Conservation (phyloP, 495 filamentous ascomycete genomes). For the Cercophora scortea region DNA sequence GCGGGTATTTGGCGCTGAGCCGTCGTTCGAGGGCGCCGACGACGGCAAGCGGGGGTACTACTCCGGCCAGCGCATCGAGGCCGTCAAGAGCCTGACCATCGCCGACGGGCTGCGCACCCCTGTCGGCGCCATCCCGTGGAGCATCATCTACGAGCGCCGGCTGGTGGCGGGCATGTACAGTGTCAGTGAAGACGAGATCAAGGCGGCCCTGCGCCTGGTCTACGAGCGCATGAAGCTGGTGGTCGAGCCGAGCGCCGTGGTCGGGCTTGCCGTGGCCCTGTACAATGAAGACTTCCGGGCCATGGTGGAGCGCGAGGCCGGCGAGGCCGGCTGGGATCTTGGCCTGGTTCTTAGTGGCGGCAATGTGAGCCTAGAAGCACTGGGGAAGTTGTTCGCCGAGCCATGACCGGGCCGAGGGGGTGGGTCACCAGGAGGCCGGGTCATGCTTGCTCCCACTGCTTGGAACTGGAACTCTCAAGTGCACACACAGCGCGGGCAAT, state of each 20-base stretch:
- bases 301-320: slow-evolving; percentile 61
- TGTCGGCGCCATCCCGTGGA: slow-evolving; percentile 72
- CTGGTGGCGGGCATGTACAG: slow-evolving; percentile 68
- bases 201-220: slow-evolving; percentile 64
- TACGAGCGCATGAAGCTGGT: slow-evolving; percentile 88
- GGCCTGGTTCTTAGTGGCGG: slow-evolving; percentile 84
- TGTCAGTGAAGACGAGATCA: slow-evolving; percentile 79
- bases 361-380: slow-evolving; percentile 76
- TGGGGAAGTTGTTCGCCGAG: slow-evolving; percentile 53
- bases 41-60: slow-evolving; percentile 65
- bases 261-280: slow-evolving; percentile 74
- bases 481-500: neutral
- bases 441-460: neutral
- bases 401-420: neutral
- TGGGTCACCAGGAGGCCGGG: no score
- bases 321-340: slow-evolving; percentile 74
- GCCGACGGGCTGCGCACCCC: slow-evolving; percentile 87
- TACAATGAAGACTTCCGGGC: slow-evolving; percentile 77
- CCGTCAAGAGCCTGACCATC: slow-evolving; percentile 70
- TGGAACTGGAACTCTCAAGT: neutral
- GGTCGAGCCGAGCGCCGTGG: slow-evolving; percentile 83
- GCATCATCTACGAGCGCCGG: slow-evolving; percentile 62
- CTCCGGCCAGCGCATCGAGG: slow-evolving; percentile 50
- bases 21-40: slow-evolving; percentile 75
- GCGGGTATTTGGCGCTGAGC: slow-evolving; percentile 85